Percentiles rank a stretch among this genome's conserved stretches.
Evolutionary conservation across 2,329 filamentous ascomycete species (phyloP).

Genomic region (Ceratocystis eucalypticola): DNA sequence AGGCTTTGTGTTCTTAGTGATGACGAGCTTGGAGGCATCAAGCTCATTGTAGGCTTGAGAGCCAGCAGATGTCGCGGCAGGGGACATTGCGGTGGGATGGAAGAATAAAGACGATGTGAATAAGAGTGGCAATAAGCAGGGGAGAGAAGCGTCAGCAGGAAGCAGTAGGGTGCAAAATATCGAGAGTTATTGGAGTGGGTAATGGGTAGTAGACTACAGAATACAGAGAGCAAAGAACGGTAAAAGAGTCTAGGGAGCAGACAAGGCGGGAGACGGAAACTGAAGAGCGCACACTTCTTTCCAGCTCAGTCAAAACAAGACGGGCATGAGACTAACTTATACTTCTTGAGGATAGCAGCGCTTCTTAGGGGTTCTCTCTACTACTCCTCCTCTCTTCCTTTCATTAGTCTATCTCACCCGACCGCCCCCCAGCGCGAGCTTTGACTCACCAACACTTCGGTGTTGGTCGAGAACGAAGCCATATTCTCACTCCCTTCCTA

Average conservation of each 20-base stretch:
- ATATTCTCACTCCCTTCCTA: too few species aligned
- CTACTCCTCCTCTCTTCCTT: too few species aligned
- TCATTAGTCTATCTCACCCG: too few species aligned
- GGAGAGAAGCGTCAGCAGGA: not conserved
- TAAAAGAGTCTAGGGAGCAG: not conserved
- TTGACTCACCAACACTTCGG: too few species aligned
- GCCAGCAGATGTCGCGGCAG: slow-evolving; percentile 24
- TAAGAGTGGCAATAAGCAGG: not conserved
- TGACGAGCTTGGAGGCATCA: slow-evolving; percentile 47
- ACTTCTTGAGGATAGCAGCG: not conserved
- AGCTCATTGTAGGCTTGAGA: slow-evolving; percentile 42
- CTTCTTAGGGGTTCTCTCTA: too few species aligned
- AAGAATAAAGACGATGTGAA: not conserved
- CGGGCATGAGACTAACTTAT: not conserved
- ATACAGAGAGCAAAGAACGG: not conserved
- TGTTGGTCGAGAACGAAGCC: too few species aligned
- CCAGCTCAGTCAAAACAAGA: not conserved
- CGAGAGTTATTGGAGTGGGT: not conserved
- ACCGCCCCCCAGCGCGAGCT: too few species aligned
- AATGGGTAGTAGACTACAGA: not conserved
- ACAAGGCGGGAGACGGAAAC: not conserved
- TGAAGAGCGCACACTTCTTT: too few species aligned
- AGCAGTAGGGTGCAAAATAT: not conserved
- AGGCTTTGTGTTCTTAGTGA: slow-evolving; percentile 38
- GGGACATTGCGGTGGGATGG: slow-evolving; percentile 10